Percentiles rank a stretch among this genome's conserved stretches.
Evolutionary conservation across 1,139 yeast species (phyloP).

Genomic region (Suhomyces maxii): DNA sequence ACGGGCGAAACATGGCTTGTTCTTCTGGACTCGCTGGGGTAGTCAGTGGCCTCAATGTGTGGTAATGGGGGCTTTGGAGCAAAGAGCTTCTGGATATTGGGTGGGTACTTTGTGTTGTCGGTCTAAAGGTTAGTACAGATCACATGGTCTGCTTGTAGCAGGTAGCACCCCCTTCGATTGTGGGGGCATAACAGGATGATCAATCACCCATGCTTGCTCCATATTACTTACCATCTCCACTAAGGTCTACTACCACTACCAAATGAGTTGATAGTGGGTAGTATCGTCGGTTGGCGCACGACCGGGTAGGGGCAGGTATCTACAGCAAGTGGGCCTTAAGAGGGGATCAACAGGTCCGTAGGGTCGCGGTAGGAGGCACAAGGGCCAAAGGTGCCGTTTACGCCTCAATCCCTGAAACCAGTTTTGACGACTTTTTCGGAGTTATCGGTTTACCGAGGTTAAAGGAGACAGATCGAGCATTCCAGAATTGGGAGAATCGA

Average conservation of each 20-base stretch:
- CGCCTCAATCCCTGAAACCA: neutral
- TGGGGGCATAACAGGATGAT: no score
- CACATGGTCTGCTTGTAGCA: no score
- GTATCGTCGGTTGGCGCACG: neutral
- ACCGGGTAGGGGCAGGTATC: neutral
- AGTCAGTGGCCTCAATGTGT: conserved; percentile 55
- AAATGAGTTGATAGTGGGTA: no score
- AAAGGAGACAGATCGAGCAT: neutral
- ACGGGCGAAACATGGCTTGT: conserved; percentile 57
- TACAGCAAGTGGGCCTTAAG: neutral
- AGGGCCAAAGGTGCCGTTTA: neutral
- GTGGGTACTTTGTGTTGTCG: conserved; percentile 50
- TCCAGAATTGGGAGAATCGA: neutral
- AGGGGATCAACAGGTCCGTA: neutral
- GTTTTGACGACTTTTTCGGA: neutral
- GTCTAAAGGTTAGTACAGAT: conserved; percentile 14
- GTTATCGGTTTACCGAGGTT: neutral
- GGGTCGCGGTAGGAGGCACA: neutral
- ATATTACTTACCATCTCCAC: no score
- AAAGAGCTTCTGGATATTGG: conserved; percentile 64
- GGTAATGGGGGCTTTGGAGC: conserved; percentile 69
- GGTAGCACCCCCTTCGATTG: no score
- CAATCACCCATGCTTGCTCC: no score
- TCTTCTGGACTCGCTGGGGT: conserved; percentile 49
- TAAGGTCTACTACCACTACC: no score